phyloP scores from a whole-genome alignment of 805 yeast species.

The Ogataea methanolica region DNA sequence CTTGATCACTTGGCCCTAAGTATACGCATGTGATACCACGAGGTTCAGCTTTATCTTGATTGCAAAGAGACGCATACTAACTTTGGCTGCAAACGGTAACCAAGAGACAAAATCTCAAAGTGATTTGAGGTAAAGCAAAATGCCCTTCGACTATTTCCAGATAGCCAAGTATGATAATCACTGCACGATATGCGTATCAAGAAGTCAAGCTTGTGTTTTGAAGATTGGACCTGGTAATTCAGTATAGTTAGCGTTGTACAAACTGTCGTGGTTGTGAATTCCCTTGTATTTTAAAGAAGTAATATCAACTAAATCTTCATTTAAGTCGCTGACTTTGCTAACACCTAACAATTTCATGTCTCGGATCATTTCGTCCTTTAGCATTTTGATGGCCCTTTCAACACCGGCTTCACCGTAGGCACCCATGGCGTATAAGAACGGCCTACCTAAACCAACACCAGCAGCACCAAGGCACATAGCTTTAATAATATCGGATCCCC shows the following conservation, averaged over 20 bases:
- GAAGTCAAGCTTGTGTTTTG: neutral
- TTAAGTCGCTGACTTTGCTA: constrained; percentile 40
- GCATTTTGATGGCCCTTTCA: constrained; percentile 52
- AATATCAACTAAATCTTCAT: constrained; percentile 36
- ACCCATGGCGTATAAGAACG: constrained; percentile 73
- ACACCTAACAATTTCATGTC: constrained; percentile 68
- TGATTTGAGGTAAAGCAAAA: too few species aligned
- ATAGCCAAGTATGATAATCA: too few species aligned
- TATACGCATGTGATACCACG: too few species aligned
- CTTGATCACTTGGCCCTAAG: too few species aligned
- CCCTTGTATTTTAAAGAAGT: constrained; percentile 28
- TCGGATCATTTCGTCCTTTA: constrained; percentile 57
- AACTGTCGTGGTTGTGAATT: constrained; percentile 41
- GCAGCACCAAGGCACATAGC: constrained; percentile 40
- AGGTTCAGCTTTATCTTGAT: too few species aligned
- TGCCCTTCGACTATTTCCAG: too few species aligned
- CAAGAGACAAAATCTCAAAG: too few species aligned
- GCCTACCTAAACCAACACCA: constrained; percentile 68
- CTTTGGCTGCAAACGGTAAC: too few species aligned
- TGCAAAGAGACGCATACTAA: too few species aligned
- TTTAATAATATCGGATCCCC: constrained; percentile 40
- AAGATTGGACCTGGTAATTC: constrained; percentile 36
- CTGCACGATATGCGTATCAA: too few species aligned
- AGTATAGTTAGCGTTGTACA: constrained; percentile 53
- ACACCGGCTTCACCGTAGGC: constrained; percentile 78